Evolutionary conservation across 805 yeast species (phyloP).

Genomic region (Maudiozyma bulderi): DNA sequence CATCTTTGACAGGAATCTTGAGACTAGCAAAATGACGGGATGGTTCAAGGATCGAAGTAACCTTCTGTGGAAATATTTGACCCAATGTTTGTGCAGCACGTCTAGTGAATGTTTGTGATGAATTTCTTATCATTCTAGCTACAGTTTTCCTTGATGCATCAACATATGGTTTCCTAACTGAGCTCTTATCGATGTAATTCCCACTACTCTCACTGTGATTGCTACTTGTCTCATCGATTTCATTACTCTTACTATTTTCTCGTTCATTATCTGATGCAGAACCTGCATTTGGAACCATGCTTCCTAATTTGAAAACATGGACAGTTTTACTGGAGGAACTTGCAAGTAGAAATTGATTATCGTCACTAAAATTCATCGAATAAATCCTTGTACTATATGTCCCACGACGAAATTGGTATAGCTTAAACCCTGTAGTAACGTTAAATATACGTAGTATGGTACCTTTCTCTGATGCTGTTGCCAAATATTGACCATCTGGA

Average conservation of each 20-base stretch:
- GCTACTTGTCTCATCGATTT: background rate
- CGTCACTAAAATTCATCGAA: constrained; percentile 65
- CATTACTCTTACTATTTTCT: background rate
- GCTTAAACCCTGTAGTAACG: constrained; percentile 47
- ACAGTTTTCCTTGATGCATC: constrained; percentile 64
- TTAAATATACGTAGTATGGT: constrained; percentile 64
- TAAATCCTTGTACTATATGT: constrained; percentile 75
- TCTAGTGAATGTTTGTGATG: constrained; percentile 68
- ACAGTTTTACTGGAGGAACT: constrained; percentile 86
- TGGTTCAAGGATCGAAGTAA: constrained; percentile 79
- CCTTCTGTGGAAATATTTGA: constrained; percentile 65
- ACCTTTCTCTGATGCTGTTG: constrained; percentile 70
- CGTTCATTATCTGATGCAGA: constrained; percentile 15
- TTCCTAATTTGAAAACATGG: constrained; percentile 70
- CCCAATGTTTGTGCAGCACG: constrained; percentile 85
- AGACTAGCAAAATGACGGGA: constrained; percentile 85
- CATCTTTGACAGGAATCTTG: constrained; percentile 46
- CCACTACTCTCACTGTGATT: background rate
- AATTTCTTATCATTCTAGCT: constrained; percentile 64
- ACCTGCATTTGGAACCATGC: constrained; percentile 17
- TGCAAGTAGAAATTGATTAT: constrained; percentile 66
- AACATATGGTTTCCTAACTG: constrained; percentile 41
- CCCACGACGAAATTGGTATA: constrained; percentile 65
- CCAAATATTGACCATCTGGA: constrained; percentile 53
- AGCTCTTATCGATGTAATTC: constrained; percentile 1